Conservation (phyloP, 176 grass and related monocot genomes). For the Phoenix dactylifera region DNA sequence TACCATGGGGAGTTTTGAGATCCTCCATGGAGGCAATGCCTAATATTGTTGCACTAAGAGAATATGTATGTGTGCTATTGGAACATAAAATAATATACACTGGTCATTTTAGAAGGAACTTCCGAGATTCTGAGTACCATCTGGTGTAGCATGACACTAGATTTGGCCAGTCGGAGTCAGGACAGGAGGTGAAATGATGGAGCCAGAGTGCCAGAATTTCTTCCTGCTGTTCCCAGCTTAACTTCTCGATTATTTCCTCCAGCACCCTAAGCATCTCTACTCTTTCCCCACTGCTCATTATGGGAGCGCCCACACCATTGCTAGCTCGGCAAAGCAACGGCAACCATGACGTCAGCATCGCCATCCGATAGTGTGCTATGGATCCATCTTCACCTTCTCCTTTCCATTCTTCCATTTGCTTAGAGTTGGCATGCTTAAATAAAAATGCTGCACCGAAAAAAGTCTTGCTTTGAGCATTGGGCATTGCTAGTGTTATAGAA, state of each 20-base stretch:
- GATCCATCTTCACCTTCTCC: slow-evolving; percentile 13
- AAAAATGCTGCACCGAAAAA: slow-evolving; percentile 45
- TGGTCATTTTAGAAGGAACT: slow-evolving; percentile 28
- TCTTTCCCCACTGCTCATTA: slow-evolving; percentile 49
- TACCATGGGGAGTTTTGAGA: too few species aligned
- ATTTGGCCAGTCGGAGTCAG: slow-evolving; percentile 91
- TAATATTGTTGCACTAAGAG: too few species aligned
- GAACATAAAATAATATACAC: too few species aligned
- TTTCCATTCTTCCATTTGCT: slow-evolving; percentile 31
- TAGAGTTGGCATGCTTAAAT: slow-evolving; percentile 52
- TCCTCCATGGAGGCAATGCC: too few species aligned
- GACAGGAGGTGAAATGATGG: slow-evolving; percentile 49
- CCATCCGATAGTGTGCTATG: slow-evolving; percentile 15
- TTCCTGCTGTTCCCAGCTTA: slow-evolving; percentile 66
- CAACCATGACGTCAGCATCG: slow-evolving; percentile 61
- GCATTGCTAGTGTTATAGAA: too few species aligned
- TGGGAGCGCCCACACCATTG: slow-evolving; percentile 50
- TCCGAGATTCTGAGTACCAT: slow-evolving; percentile 66
- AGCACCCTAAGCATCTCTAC: slow-evolving; percentile 53
- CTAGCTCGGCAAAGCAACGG: slow-evolving; percentile 69
- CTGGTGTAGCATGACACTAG: slow-evolving; percentile 56
- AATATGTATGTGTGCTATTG: too few species aligned
- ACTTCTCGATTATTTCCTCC: slow-evolving; percentile 57
- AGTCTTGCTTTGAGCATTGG: too few species aligned
- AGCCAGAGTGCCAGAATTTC: slow-evolving; percentile 68